Evolutionary conservation across 306 rosid genomes (phyloP).

Genomic region (Vicia villosa): DNA sequence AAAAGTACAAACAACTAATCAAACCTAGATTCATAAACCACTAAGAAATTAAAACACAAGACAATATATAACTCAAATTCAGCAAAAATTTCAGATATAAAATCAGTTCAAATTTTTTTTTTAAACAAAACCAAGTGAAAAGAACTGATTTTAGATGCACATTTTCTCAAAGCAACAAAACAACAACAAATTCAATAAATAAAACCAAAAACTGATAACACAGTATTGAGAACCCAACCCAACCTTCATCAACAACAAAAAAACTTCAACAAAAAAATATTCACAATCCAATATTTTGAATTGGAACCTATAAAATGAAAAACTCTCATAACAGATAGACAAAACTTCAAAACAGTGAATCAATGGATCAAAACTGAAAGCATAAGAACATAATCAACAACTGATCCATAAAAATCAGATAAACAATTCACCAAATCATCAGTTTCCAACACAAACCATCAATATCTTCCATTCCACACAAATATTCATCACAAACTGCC

Average conservation of each 20-base stretch:
- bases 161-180: constrained; percentile 19
- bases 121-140: background rate
- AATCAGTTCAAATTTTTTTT: background rate
- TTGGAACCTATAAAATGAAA: constrained; percentile 21
- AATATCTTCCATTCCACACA: constrained; percentile 24
- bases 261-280: too few relatives aligned
- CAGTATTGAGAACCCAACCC: background rate
- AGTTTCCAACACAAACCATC: constrained; percentile 21
- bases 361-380: constrained; percentile 29
- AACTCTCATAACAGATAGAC: constrained; percentile 18
- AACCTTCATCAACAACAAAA: too few relatives aligned
- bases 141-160: constrained; percentile 31
- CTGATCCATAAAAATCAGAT: constrained; percentile 44
- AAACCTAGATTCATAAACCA: constrained; percentile 28
- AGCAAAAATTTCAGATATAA: constrained; percentile 25
- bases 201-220: constrained; percentile 17
- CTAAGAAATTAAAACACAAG: constrained; percentile 15
- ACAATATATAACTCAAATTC: constrained; percentile 23
- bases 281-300: background rate
- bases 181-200: constrained; percentile 7
- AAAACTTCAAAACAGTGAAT: constrained; percentile 12
- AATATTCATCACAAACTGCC: constrained; percentile 34
- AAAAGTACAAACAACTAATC: constrained; percentile 5
- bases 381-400: constrained; percentile 16
- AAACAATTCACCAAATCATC: constrained; percentile 30